A percentile compares a stretch with the other conserved stretches of the same genome.
These are phyloP conservation scores for Zostera marina DNA, from an alignment of 116 monocot genomes.

Conservation along the genomic window DNA sequence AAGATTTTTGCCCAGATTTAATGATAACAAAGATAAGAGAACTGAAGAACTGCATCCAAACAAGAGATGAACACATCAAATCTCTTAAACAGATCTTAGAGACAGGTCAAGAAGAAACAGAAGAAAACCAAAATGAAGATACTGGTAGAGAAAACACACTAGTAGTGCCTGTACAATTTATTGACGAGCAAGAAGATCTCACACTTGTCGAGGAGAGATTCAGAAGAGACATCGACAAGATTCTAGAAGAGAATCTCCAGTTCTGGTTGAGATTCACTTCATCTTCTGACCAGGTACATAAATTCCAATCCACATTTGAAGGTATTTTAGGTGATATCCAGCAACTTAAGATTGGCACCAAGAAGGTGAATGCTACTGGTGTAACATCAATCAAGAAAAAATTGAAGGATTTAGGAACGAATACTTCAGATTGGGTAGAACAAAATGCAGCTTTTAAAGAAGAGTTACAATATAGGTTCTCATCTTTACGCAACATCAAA, in stretches of 20 bases:
- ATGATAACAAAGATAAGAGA: conserved; percentile 28
- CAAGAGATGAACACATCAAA: conserved; percentile 62
- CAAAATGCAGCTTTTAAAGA: conserved; percentile 39
- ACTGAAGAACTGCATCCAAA: conserved; percentile 29
- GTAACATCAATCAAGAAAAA: conserved; percentile 16
- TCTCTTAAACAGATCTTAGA: conserved; percentile 31
- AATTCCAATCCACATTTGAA: conserved; percentile 8
- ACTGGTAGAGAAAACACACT: background rate
- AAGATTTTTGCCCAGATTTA: conserved; percentile 27
- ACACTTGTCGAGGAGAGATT: conserved; percentile 21
- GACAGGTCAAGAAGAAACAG: background rate
- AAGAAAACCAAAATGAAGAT: background rate
- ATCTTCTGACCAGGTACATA: conserved; percentile 18
- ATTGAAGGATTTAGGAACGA: conserved; percentile 42
- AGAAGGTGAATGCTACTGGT: background rate
- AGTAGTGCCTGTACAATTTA: background rate
- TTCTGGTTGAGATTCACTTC: conserved; percentile 33
- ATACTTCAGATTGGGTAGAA: conserved; percentile 62
- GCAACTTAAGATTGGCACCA: conserved; percentile 5
- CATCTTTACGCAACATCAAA: conserved; percentile 38
- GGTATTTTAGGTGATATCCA: conserved; percentile 12
- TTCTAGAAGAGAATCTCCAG: conserved; percentile 39
- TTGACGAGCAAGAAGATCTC: background rate
- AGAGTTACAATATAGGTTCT: conserved; percentile 43
- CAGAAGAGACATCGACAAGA: conserved; percentile 24